A percentile compares a stretch with the other conserved stretches of the same genome.
Conservation (phyloP, 2,329 filamentous ascomycete genomes). For the Colletotrichum gigasporum region DNA sequence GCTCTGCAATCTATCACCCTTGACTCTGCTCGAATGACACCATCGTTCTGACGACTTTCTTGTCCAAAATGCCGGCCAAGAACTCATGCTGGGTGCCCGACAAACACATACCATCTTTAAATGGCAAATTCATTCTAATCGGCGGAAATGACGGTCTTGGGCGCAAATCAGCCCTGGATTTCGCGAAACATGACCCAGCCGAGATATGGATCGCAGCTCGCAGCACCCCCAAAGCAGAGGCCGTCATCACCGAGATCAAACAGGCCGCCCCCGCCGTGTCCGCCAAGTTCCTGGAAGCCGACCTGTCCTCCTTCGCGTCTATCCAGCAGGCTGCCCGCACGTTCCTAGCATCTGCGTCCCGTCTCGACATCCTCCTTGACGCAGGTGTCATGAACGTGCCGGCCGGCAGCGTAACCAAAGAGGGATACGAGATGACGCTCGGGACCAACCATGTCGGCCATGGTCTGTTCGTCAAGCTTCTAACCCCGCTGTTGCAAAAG, state of each 20-base stretch:
- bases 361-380: slow-evolving; percentile 51
- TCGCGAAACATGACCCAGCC: slow-evolving; percentile 51
- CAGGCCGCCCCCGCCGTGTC: slow-evolving; percentile 22
- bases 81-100: background rate
- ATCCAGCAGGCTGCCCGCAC: slow-evolving; percentile 49
- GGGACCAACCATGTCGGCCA: slow-evolving; percentile 47
- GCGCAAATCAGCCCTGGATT: background rate
- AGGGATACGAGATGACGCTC: slow-evolving; percentile 48
- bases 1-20: too few relatives aligned
- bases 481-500: slow-evolving; percentile 39
- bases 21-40: too few relatives aligned
- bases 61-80: background rate
- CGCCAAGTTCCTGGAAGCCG: slow-evolving; percentile 48
- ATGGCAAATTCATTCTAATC: slow-evolving; percentile 59
- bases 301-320: slow-evolving; percentile 53
- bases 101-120: slow-evolving; percentile 50
- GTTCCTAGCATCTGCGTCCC: slow-evolving; percentile 42
- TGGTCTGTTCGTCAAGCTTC: slow-evolving; percentile 42
- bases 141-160: slow-evolving; percentile 48
- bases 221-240: slow-evolving; percentile 47
- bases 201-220: slow-evolving; percentile 65
- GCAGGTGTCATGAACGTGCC: slow-evolving; percentile 46
- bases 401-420: slow-evolving; percentile 36
- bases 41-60: too few relatives aligned
- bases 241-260: slow-evolving; percentile 46